These are phyloP conservation scores for Suillus brevipes DNA, from an alignment of 768 basidiomycete species.

Conservation along the genomic window DNA sequence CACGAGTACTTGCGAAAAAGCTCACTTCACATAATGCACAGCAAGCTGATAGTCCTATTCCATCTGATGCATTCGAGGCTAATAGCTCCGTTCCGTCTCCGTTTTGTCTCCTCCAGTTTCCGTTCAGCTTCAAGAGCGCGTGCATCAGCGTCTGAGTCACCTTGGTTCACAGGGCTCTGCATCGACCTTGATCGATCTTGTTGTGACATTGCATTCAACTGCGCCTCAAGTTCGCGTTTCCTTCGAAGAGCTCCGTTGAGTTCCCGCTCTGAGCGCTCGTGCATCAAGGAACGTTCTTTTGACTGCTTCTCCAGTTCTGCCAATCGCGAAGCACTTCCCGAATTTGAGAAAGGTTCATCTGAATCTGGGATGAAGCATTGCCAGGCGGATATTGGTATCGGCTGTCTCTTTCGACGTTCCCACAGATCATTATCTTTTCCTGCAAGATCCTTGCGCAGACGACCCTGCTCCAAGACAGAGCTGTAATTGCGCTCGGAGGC, in stretches of 20 bases:
- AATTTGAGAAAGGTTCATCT: slow-evolving; percentile 55
- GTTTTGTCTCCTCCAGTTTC: slow-evolving; percentile 78
- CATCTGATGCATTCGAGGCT: slow-evolving; percentile 80
- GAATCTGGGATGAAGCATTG: slow-evolving; percentile 74
- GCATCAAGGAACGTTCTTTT: slow-evolving; percentile 66
- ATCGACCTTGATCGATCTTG: slow-evolving; percentile 65
- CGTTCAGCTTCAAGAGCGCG: slow-evolving; percentile 71
- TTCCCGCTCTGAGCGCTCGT: slow-evolving; percentile 77
- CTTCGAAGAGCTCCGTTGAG: slow-evolving; percentile 63
- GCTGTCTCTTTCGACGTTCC: slow-evolving; percentile 62
- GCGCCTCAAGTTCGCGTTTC: slow-evolving; percentile 74
- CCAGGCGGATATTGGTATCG: slow-evolving; percentile 71
- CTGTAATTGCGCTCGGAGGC: slow-evolving; percentile 69
- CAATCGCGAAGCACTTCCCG: slow-evolving; percentile 43
- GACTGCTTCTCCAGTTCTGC: slow-evolving; percentile 79
- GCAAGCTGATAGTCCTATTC: slow-evolving; percentile 96
- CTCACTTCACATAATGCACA: slow-evolving; percentile 95
- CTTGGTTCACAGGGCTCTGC: slow-evolving; percentile 50
- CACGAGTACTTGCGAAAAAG: slow-evolving; percentile 21
- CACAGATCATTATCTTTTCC: slow-evolving; percentile 64
- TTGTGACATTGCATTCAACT: slow-evolving; percentile 60
- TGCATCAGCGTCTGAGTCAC: slow-evolving; percentile 38
- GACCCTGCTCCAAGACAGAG: slow-evolving; percentile 67
- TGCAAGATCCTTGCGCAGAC: slow-evolving; percentile 66
- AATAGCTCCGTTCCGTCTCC: slow-evolving; percentile 75